Evolutionary conservation across 805 yeast genomes (phyloP), one percentile per base, ranked within the genome.

Genomic region (Torulaspora franciscae): DNA sequence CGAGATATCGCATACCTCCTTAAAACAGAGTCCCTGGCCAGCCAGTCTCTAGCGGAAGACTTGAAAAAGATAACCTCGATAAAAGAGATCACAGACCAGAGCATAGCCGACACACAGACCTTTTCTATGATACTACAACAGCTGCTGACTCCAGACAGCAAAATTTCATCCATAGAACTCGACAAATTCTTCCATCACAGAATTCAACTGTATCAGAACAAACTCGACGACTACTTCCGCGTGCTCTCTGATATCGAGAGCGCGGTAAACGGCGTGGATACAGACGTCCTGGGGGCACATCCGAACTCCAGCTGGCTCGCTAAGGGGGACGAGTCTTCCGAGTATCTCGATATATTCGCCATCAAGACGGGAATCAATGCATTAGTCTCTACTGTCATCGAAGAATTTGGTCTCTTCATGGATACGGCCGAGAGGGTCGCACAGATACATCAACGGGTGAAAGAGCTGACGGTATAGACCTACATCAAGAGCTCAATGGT

Each of bases 381-480:
- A 51, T 73, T 83, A 23, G 76, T 82, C 11, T 73, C 75, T 39
- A 80, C 86, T 0, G 73, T 85, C 22, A 77, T 77, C 45, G 81
- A 79, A 54, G 91, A 84, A 62, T 84, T 81, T 59, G 70, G 71
- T 35, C 66, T 84, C 42, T 85, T 83, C 63, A 81, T 83, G 80
- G 90, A 83, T 61, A 70, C 82, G 35, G 83, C 90, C 39, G 85
- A 83, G 60, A 75, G 78, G 32, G 74, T 83, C 59, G 90, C 91
- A 2, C 85, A 80, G 52, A 62, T 83, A 32, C 91, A 84, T 63
- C 80, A 76, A 52, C 69, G 68, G 40, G 74, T 74, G 4, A 73
- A 68, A 50, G 57, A 54, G 38, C 47, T 55, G 8, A 44, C 50
- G n/a, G 48, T 47, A 11, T 44, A 47, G 22, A 39, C 23, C 14